Base-by-base conservation (phyloP, 2,329 filamentous ascomycete genomes). In the Fusarium cicatricum region DNA sequence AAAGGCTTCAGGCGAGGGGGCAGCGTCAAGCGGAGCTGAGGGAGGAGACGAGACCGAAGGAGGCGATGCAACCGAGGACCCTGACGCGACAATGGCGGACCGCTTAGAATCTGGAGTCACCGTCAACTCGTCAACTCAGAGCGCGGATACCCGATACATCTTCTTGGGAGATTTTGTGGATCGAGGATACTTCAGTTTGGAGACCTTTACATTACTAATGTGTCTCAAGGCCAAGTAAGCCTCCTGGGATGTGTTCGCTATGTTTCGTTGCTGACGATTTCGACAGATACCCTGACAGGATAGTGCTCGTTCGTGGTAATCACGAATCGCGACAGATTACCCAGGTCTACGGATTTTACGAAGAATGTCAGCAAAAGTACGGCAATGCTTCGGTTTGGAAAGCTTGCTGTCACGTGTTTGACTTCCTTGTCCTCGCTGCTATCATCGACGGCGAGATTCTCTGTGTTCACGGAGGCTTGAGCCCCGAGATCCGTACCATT, bases 301-400 rank as follows among this genome's bases (percentile, higher is more conserved):
- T 99, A 49, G 92, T 98, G 70, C 87, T 99, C 10, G 97, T 99
- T 65, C 91, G 95, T 65, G 95, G 95, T 60, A 99, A 99, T 76
- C 95, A 99, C 79, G 95, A 99, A 77, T 97, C 92, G 21, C 89
- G 95, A 62, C 95, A 96, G 70, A 96, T 99, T 61, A 99, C 95
- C 9, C 95, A 99, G 72, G 97, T 96, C 17, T 99, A 99, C 75
- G 95, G 95, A 48, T 99, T 99, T 77, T 99, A 99, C 77, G 97
- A 96, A 57, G 95, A 99, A 75, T 99, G 95, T 76, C 92, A 92
- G 51, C 90, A 95, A 70, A 99, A 99, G 77, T 99, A 99, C 74
- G 95, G 95, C 71, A 98, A 97, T 72, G 92, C 95, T 11, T 97
- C 96, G 42, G 95, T 99, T n/a, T 99, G 95, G 95, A 96, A 99